Base-by-base conservation (phyloP, 192 early-diverging fungal genomes). In the Coemansia sp. region DNA sequence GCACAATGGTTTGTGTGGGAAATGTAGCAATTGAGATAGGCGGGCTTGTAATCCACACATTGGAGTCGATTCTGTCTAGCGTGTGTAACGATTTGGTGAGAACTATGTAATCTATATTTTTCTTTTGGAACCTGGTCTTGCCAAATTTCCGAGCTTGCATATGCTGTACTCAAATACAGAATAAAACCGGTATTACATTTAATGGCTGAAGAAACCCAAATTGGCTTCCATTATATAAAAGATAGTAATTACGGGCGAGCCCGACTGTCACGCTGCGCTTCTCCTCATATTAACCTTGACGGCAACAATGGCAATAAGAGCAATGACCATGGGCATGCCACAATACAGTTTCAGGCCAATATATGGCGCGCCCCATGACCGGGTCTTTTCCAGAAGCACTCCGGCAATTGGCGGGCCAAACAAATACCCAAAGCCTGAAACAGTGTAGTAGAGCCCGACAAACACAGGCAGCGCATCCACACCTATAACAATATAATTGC, bases 351-450 rank as follows among this genome's bases (percentile, higher is more conserved):
- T 72, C 23, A 81, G 56, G 24, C 60, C 78, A 66, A 67, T 75
- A 50, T 81, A 75, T 27, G 78, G 73, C 41, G 69, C 11, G 17
- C 60, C 73, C 78, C 78, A 81, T 72, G 78, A 81, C 66, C 52
- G 64, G 6, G 73, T 72, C 43, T 67, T 71, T 59, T 81, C 78
- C 10, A 75, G 66, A 49, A 81, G 72, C 14, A 75, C 66, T 5
- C 78, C 78, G 14, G 73, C 72, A 63, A 81, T 67, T 57, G 78
- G 72, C 21, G 73, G 78, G 62, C 73, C 78, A 59, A 81, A 70
- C 60, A 75, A 35, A 48, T 72, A 81, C 57, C 73, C 78, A 22
- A 75, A 27, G 8, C 78, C 78, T 9, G 78, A 67, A 45, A 75
- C 48, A 3, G 78, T 75, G 63, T 75, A 81, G 43, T 75, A 75